Conservation (phyloP, 176 grass and related monocot genomes). For the Phragmites australis region DNA sequence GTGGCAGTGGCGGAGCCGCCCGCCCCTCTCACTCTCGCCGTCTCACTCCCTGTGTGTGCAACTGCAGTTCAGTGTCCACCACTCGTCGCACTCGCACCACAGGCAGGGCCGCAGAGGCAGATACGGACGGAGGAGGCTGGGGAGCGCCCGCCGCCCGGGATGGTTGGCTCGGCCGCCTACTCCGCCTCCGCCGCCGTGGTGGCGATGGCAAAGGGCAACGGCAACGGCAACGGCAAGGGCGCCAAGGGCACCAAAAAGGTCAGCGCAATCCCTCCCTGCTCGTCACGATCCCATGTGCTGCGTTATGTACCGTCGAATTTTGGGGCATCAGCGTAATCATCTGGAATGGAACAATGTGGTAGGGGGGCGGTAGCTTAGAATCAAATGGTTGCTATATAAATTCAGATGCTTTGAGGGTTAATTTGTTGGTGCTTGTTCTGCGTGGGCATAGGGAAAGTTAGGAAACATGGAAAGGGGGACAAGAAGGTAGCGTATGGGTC, state of each 20-base stretch:
- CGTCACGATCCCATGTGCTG: not conserved
- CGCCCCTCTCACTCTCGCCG: not conserved
- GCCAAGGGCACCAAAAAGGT: slow-evolving; percentile 29
- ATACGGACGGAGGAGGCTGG: not conserved
- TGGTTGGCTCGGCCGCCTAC: slow-evolving; percentile 46
- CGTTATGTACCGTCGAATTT: no score
- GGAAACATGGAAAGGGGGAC: no score
- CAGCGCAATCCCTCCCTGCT: not conserved
- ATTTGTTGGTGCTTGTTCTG: not conserved
- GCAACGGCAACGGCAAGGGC: slow-evolving; percentile 33
- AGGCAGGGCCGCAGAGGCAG: not conserved
- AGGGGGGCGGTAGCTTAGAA: not conserved
- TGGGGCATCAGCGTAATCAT: not conserved
- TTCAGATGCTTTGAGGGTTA: no score
- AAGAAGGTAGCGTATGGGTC: no score
- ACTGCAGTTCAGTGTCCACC: not conserved
- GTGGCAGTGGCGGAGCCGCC: not conserved
- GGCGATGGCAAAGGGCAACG: slow-evolving; percentile 47
- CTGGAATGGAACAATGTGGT: not conserved
- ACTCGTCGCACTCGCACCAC: slow-evolving; percentile 1
- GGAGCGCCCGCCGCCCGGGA: not conserved
- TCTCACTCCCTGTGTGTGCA: not conserved
- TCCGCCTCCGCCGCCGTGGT: slow-evolving; percentile 48
- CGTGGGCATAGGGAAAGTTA: not conserved
- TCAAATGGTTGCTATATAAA: not conserved